Evolutionary conservation across 768 basidiomycete genomes (phyloP).

Genomic region (Podaxis sp.): DNA sequence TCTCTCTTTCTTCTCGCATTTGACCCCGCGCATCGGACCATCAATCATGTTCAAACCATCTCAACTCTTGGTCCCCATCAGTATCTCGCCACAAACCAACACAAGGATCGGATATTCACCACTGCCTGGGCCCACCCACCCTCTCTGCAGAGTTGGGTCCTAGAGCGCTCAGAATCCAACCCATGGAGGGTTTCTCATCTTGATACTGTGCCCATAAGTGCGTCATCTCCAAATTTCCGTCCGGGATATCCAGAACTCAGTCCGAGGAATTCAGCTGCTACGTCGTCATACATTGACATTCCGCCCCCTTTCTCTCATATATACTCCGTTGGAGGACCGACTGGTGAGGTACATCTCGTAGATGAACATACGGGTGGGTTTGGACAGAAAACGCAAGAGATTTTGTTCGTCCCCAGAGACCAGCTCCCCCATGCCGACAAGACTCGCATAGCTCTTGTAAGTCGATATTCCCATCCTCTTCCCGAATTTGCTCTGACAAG

Average conservation of each 20-base stretch:
- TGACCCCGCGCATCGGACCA: too few species aligned
- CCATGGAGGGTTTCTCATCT: conserved; percentile 32
- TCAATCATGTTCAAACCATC: too few species aligned
- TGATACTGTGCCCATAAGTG: conserved; percentile 44
- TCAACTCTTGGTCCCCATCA: conserved; percentile 54
- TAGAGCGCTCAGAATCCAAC: conserved; percentile 22
- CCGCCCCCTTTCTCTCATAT: conserved; percentile 43
- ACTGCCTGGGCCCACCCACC: conserved; percentile 51
- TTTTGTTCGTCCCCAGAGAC: conserved; percentile 40
- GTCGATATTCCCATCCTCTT: conserved; percentile 11
- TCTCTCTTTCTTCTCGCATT: too few species aligned
- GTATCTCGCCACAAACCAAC: conserved; percentile 36
- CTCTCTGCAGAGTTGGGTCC: conserved; percentile 39
- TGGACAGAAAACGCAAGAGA: conserved; percentile 38
- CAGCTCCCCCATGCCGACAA: conserved; percentile 44
- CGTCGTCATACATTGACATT: conserved; percentile 47
- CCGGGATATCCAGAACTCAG: neutral
- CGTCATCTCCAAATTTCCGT: conserved; percentile 8
- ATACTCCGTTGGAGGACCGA: conserved; percentile 49
- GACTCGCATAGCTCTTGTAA: conserved; percentile 42
- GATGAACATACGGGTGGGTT: conserved; percentile 33
- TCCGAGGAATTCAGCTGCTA: conserved; percentile 33
- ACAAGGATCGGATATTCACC: conserved; percentile 35
- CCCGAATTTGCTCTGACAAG: neutral
- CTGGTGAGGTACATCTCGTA: conserved; percentile 42